Base-by-base conservation (phyloP, 148 eudicot species). In the Rhododendron ferrugineum region DNA sequence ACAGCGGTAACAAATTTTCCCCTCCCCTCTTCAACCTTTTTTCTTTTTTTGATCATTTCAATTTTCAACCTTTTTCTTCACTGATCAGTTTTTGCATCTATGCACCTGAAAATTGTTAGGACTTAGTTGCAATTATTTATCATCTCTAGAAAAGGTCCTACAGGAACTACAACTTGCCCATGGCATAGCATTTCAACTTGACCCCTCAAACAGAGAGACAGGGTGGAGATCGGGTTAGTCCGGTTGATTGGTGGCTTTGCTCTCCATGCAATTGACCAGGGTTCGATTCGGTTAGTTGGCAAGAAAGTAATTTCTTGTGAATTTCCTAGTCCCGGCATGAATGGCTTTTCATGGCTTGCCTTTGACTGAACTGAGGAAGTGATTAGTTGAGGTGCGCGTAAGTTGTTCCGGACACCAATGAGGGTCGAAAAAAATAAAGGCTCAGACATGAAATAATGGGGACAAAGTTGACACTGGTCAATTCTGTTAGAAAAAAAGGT, bases 1-100 rank as follows among this genome's bases (percentile, higher is more conserved):
- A 46, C 54, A 3, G 93, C 90, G 88, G 93, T 91, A 91, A 23
- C 11, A 23, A 62, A 62, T 6, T 23, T 62, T n/a, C 68, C 66
- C 36, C 11, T 42, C 18, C 32, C 3, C 18, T 1, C 0, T 32
- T 42, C 30, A 40, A 40, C 1, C 44, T 40, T 40, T 40, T 40
- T 1, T 1, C 0, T 0, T 40, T 40, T 40, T 5, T 40, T 40
- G 8, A 40, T 40, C 44, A 40, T 40, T 40, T 40, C 44, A 40
- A 40, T 6, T 40, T 42, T 44, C 42, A 46, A 54, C 60, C 60
- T 23, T 22, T 74, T 1, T 30, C 14, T 23, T 82, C 16, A 0
- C 20, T 40, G n/a, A 4, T 52, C 52, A 23, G 50, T 14, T 44
- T 46, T n/a, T 11, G 15, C 15, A 52, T 58, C 10, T 7, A 76